Conservation (phyloP, 306 rosid species). For the Ormosia semicastrata region DNA sequence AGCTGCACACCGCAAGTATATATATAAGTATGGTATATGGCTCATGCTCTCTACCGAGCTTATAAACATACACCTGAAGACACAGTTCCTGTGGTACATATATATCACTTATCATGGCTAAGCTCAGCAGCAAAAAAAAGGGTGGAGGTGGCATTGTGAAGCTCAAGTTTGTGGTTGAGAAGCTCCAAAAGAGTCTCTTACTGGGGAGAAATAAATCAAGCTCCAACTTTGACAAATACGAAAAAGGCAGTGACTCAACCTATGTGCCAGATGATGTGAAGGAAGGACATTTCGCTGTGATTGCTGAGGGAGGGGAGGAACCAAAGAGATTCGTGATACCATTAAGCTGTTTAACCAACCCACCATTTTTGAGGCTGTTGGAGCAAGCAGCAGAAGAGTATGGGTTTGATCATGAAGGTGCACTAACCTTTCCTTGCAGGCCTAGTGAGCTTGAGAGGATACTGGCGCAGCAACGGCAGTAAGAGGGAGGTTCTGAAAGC, state of each 20-base stretch:
- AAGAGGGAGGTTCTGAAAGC: background rate
- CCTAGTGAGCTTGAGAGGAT: conserved; percentile 67
- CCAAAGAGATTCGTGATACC: conserved; percentile 71
- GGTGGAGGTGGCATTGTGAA: conserved; percentile 38
- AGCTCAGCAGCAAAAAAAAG: conserved; percentile 42
- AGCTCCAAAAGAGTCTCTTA: conserved; percentile 59
- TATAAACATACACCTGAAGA: background rate
- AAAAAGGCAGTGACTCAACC: conserved; percentile 1
- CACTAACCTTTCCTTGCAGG: conserved; percentile 64
- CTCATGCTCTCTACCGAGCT: background rate
- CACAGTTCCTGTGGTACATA: background rate
- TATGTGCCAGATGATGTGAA: conserved; percentile 74
- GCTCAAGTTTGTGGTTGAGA: conserved; percentile 56
- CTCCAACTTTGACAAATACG: background rate
- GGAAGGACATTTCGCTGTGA: conserved; percentile 86
- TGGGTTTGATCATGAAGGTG: conserved; percentile 79
- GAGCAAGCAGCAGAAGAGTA: conserved; percentile 80
- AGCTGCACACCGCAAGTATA: conserved; percentile 21
- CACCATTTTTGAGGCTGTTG: conserved; percentile 60
- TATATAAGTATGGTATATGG: background rate
- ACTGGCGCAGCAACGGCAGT: conserved; percentile 41
- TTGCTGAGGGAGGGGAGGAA: conserved; percentile 50
- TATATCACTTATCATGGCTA: conserved; percentile 40
- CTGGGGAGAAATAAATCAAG: conserved; percentile 27
- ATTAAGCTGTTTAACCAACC: conserved; percentile 56